These are phyloP conservation scores for Carex sylvatica DNA, from an alignment of 202 grass and related monocot species.

Conservation along the genomic window DNA sequence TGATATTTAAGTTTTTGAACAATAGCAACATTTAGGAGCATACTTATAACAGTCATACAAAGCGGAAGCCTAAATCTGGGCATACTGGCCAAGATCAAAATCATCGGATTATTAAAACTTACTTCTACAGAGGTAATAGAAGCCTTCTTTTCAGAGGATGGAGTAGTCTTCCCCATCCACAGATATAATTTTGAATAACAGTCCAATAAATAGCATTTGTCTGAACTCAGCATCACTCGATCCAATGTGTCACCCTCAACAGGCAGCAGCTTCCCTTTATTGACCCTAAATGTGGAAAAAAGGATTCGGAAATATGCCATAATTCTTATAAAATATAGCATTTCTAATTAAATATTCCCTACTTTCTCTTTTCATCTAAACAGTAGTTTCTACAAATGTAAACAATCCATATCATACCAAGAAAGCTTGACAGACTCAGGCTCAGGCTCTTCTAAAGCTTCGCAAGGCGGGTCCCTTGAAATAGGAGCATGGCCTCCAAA, in stretches of 20 bases:
- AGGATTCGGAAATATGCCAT: slow-evolving; percentile 2
- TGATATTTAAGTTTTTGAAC: slow-evolving; percentile 11
- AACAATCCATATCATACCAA: slow-evolving; percentile 45
- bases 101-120: slow-evolving; percentile 24
- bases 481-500: slow-evolving; percentile 95
- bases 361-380: not conserved
- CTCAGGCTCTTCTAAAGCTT: slow-evolving; percentile 17
- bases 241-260: slow-evolving; percentile 49
- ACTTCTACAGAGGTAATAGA: slow-evolving; percentile 61
- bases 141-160: slow-evolving; percentile 67
- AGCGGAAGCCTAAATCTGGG: not conserved
- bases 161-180: slow-evolving; percentile 78
- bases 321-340: slow-evolving; percentile 7
- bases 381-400: slow-evolving; percentile 10
- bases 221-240: slow-evolving; percentile 56
- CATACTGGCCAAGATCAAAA: not conserved
- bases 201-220: slow-evolving; percentile 79
- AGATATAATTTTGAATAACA: slow-evolving; percentile 61
- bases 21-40: not conserved
- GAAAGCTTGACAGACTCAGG: slow-evolving; percentile 49
- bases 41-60: not conserved
- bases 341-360: not conserved
- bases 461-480: slow-evolving; percentile 41
- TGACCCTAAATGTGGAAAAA: slow-evolving; percentile 56
- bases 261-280: slow-evolving; percentile 48